These are phyloP conservation scores for Brassica cretica DNA, from an alignment of 345 rosid genomes.

Conservation along the genomic window DNA sequence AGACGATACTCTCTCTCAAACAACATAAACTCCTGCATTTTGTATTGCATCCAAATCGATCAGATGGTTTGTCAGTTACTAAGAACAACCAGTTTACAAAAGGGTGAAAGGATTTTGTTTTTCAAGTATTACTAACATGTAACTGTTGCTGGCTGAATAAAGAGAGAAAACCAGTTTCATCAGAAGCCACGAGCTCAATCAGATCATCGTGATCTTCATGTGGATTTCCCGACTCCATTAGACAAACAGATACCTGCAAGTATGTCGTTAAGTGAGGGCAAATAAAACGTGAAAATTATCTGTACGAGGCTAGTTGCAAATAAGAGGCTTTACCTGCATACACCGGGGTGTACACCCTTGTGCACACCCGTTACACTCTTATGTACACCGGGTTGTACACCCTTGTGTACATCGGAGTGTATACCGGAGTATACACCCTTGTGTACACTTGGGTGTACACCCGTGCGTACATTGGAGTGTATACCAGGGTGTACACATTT, in stretches of 20 bases:
- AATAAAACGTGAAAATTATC: neutral
- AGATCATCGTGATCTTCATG: slow-evolving; percentile 73
- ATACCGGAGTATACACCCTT: too few species aligned
- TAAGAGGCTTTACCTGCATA: too few species aligned
- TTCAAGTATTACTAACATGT: slow-evolving; percentile 53
- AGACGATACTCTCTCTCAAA: slow-evolving; percentile 84
- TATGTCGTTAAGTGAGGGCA: slow-evolving; percentile 6
- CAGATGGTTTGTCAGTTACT: slow-evolving; percentile 8
- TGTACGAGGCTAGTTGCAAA: neutral
- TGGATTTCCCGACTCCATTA: slow-evolving; percentile 65
- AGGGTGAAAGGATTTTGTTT: too few species aligned
- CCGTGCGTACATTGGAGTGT: too few species aligned
- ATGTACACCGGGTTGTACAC: too few species aligned
- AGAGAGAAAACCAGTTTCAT: slow-evolving; percentile 65
- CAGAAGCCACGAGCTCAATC: slow-evolving; percentile 74
- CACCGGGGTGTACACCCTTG: too few species aligned
- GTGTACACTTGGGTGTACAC: too few species aligned
- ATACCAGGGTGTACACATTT: too few species aligned
- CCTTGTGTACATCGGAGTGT: too few species aligned
- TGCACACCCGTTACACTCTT: too few species aligned
- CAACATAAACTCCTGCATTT: slow-evolving; percentile 73
- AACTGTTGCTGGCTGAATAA: slow-evolving; percentile 88
- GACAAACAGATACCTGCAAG: slow-evolving; percentile 77
- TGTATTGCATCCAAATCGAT: slow-evolving; percentile 1
- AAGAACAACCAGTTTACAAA: neutral